These are phyloP conservation scores for Solanum arcanum DNA, from an alignment of 257 asterid species.

Conservation along the genomic window DNA sequence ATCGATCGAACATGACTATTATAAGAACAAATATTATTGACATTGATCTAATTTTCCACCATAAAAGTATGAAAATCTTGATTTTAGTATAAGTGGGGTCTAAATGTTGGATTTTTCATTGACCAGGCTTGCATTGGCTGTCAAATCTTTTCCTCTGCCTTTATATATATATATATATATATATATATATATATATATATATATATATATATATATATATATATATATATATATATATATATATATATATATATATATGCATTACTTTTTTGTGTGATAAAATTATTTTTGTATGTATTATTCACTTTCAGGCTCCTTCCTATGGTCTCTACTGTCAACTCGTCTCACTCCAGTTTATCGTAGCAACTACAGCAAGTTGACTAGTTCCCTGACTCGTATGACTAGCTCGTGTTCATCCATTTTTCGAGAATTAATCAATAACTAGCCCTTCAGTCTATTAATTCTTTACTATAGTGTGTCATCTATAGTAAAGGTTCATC, in stretches of 20 bases:
- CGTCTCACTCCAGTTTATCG: too few relatives aligned
- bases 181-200: too few relatives aligned
- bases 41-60: background rate
- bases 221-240: too few relatives aligned
- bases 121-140: slow-evolving; percentile 1
- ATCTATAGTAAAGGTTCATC: background rate
- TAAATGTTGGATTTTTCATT: slow-evolving; percentile 3
- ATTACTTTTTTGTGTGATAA: background rate
- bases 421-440: background rate
- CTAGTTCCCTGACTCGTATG: too few relatives aligned
- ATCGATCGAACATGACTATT: background rate
- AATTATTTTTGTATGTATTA: background rate
- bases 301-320: background rate
- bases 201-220: background rate
- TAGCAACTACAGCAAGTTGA: too few relatives aligned
- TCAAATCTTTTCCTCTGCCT: slow-evolving; percentile 4
- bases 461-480: background rate
- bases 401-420: background rate
- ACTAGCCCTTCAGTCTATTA: background rate
- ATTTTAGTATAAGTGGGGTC: background rate
- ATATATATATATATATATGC: background rate
- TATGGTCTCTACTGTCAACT: too few relatives aligned
- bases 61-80: background rate
- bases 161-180: too few relatives aligned
- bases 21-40: background rate